Base-by-base conservation (phyloP, 2,329 filamentous ascomycete genomes). In the Ustilaginoidea virens region DNA sequence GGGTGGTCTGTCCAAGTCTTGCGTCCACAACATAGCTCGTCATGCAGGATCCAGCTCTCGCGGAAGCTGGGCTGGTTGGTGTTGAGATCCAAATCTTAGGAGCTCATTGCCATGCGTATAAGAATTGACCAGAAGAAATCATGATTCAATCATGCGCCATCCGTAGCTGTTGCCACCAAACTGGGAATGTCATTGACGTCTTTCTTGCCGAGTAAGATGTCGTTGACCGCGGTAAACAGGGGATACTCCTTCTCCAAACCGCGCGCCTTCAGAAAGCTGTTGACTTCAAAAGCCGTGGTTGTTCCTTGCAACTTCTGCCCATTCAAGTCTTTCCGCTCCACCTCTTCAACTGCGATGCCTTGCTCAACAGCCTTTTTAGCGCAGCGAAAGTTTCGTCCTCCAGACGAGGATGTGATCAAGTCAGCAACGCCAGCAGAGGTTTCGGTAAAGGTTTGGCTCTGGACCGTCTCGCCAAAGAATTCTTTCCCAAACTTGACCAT, bases 251-350 rank as follows among this genome's bases (percentile, higher is more conserved):
- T 61, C 56, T 92, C 85, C 39, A 77, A 58, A 1, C 78, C 80
- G 39, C 80, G 68, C 28, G 72, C 71, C 60, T 79, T 81, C 46
- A 98, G 56, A 55, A 96, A 96, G 28, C 66, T 74, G 58, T 92
- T 81, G 23, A 98, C 86, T 53, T 98, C 90, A 38, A 76, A 71
- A 7, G 90, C 86, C 3, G 90, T 98, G 42, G 77, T 77, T 0
- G 85, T 96, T 21, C 90, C 90, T 60, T 98, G 90, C 34, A 98
- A 63, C 61, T 92, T 93, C 64, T 98, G 90, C 10, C 90, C 90
- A 49, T 98, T 96, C 36, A 98, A 66, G 51, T 94, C 86, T 34
- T 74, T 69, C 47, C 71, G 68, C 63, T 98, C 90, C 24, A 98
- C 76, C 53, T 96, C 83, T 41, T 79, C 74, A 22, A 98, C 82